These are phyloP conservation scores for Lotmaria passim DNA, from an alignment of 208 protist genomes.

Conservation along the genomic window DNA sequence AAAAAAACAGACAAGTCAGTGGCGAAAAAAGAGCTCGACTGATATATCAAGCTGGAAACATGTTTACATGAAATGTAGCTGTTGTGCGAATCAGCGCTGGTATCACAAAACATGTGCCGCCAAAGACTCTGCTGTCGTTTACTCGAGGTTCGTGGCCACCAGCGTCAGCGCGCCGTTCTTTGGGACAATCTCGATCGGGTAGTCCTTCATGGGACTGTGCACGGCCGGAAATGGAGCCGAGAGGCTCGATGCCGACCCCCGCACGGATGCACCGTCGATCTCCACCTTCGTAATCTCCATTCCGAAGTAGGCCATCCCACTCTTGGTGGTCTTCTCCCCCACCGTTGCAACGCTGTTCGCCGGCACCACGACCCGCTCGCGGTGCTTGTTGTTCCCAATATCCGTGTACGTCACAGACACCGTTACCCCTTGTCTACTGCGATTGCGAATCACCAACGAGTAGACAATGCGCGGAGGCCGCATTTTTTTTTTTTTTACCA, in stretches of 20 bases:
- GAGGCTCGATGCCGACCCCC: conserved; percentile 25
- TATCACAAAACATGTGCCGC: background rate
- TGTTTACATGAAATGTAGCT: too few species aligned
- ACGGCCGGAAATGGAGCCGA: conserved; percentile 44
- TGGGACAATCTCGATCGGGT: conserved; percentile 37
- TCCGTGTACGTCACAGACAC: conserved; percentile 45
- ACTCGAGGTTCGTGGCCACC: background rate
- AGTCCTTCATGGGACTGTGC: conserved; percentile 40
- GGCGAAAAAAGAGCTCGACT: too few species aligned
- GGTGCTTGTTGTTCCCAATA: conserved; percentile 9
- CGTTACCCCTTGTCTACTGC: conserved; percentile 17
- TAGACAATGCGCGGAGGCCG: conserved; percentile 58
- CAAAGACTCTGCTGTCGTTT: background rate
- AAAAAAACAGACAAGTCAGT: too few species aligned
- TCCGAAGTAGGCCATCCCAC: conserved; percentile 24
- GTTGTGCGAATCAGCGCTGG: too few species aligned
- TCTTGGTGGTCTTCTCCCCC: conserved; percentile 32
- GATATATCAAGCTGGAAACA: too few species aligned
- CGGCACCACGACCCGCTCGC: conserved; percentile 29
- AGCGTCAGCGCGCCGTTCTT: conserved; percentile 11
- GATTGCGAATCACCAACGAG: conserved; percentile 56
- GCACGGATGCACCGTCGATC: conserved; percentile 3
- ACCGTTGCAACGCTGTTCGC: conserved; percentile 31
- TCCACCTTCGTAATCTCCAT: conserved; percentile 38
- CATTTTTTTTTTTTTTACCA: conserved; percentile 25